These are phyloP conservation scores for Gyromitra esculenta DNA, from an alignment of 2,329 filamentous ascomycete genomes.

Conservation along the genomic window DNA sequence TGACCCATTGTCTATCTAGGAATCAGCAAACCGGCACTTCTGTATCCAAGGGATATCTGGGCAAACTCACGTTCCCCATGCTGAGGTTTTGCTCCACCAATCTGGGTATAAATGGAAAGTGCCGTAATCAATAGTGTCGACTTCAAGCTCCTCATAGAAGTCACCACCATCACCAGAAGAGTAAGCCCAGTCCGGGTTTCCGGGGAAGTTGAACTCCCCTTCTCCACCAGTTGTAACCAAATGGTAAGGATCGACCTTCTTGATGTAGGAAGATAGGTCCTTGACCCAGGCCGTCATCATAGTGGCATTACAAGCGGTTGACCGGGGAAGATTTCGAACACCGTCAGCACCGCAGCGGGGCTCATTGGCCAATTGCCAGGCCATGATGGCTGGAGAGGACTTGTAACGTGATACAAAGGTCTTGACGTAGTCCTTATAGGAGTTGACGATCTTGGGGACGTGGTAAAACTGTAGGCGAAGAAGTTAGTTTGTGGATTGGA, in stretches of 20 bases:
- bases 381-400: conserved; percentile 64
- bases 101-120: conserved; percentile 69
- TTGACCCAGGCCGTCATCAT: conserved; percentile 65
- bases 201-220: conserved; percentile 58
- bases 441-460: conserved; percentile 65
- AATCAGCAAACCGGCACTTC: conserved; percentile 56
- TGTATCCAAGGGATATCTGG: not conserved
- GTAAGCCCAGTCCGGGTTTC: conserved; percentile 60
- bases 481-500: not conserved
- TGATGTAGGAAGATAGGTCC: conserved; percentile 68
- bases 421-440: conserved; percentile 65
- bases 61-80: conserved; percentile 61
- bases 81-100: conserved; percentile 66
- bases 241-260: conserved; percentile 66
- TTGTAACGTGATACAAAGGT: conserved; percentile 65
- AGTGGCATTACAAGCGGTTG: conserved; percentile 61
- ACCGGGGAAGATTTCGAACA: conserved; percentile 63
- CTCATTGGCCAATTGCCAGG: conserved; percentile 69
- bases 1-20: conserved; percentile 65
- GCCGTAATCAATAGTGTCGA: conserved; percentile 67
- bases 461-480: conserved; percentile 63
- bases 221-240: conserved; percentile 68
- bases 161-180: conserved; percentile 65
- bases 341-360: conserved; percentile 65
- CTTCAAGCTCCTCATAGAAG: conserved; percentile 65